Base-by-base conservation (phyloP, 495 filamentous ascomycete genomes). In the Talaromyces thailandensis region DNA sequence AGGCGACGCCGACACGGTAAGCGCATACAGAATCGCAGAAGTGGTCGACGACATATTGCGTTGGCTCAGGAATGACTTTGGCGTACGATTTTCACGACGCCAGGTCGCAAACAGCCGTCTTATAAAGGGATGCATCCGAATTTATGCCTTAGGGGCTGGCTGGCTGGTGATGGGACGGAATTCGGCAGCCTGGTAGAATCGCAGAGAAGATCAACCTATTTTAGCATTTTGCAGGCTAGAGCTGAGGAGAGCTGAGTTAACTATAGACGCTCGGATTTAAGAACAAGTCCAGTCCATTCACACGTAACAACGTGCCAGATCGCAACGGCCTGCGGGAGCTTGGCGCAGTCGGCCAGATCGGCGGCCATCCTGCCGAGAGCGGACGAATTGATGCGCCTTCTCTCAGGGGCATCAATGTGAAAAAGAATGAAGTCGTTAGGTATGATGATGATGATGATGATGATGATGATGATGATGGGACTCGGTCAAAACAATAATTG, bases 11-110 rank as follows among this genome's bases (percentile, higher is more conserved):
- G 79, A 78, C 12, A 82, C 74, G 0, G 81, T 79, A 28, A 83
- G 71, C 29, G 84, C 81, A 68, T 85, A 85, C 5, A 86, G 72
- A 60, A 76, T 71, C 2, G 78, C 75, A 16, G 75, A 73, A 6
- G 80, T 81, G 23, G 75, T 73, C 14, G 75, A 74, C 53, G 71
- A 70, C 72, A 79, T 80, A 28, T 58, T 78, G 67, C 70, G 73
- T 48, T 52, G 60, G 3, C 5, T 18, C 16, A 35, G 12, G 18
- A 51, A 51, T 11, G 35, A 32, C 4, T 25, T 24, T 32, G 28
- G 24, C 12, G 60, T 25, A 16, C 45, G 21, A 31, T 26, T 25
- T 21, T 55, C 45, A 31, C 60, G 58, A 28, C 37, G 37, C 29
- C 29, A 52, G 43, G 29, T 21, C 35, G 50, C 35, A 43, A 62